Evolutionary conservation across 768 basidiomycete species (phyloP).

Genomic region (Mycena olivaceomarginata): DNA sequence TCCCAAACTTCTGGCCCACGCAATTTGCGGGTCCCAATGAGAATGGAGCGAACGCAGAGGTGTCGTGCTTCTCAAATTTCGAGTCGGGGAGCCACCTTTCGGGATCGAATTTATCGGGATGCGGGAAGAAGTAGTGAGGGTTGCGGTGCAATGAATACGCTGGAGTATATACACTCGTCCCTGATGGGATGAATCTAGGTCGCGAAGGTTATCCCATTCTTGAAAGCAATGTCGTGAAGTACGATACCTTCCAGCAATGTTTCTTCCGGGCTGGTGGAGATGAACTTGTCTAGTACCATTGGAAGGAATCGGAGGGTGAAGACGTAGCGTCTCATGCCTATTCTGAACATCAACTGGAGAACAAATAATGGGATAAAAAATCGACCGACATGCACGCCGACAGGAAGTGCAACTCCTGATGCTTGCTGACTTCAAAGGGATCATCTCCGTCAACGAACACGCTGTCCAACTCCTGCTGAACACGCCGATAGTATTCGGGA

Average conservation of each 20-base stretch:
- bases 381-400: slow-evolving; percentile 57
- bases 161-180: slow-evolving; percentile 65
- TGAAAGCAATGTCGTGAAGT: neutral
- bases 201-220: neutral
- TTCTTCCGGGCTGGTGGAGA: slow-evolving; percentile 15
- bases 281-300: slow-evolving; percentile 58
- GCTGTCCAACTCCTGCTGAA: slow-evolving; percentile 56
- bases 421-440: slow-evolving; percentile 41
- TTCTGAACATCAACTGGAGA: neutral
- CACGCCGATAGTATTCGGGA: slow-evolving; percentile 44
- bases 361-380: neutral
- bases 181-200: slow-evolving; percentile 64
- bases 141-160: slow-evolving; percentile 67
- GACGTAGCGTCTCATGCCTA: slow-evolving; percentile 71
- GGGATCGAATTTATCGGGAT: slow-evolving; percentile 65
- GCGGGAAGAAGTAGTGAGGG: slow-evolving; percentile 67
- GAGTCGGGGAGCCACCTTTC: slow-evolving; percentile 59
- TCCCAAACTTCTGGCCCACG: slow-evolving; percentile 64
- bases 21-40: slow-evolving; percentile 65
- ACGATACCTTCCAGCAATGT: slow-evolving; percentile 12
- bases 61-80: slow-evolving; percentile 46
- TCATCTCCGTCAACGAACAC: slow-evolving; percentile 47
- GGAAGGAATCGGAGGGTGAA: slow-evolving; percentile 68
- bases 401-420: neutral
- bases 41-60: slow-evolving; percentile 63